phyloP scores from a whole-genome alignment of 768 basidiomycete genomes.

The Mycena polygramma region DNA sequence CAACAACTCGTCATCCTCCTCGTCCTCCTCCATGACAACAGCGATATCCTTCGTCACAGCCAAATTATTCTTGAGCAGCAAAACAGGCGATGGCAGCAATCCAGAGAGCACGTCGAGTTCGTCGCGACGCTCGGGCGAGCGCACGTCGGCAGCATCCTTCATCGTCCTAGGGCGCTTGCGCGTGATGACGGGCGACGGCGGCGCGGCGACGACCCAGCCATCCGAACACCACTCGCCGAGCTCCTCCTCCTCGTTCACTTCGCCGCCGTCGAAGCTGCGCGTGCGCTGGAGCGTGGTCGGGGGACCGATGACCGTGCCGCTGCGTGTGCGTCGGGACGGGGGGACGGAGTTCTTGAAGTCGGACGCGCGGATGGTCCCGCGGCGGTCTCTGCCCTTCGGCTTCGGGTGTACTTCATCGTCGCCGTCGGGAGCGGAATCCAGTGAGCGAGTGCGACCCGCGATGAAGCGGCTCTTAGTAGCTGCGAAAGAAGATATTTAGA shows the following conservation, averaged over 20 bases:
- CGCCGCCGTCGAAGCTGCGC: slow-evolving; percentile 26
- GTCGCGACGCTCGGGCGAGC: slow-evolving; percentile 22
- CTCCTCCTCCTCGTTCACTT: slow-evolving; percentile 35
- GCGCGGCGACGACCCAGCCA: slow-evolving; percentile 53
- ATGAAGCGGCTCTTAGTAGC: slow-evolving; percentile 29
- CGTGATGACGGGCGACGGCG: slow-evolving; percentile 51
- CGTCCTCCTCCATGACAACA: slow-evolving; percentile 31
- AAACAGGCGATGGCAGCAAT: slow-evolving; percentile 30
- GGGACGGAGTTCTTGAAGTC: slow-evolving; percentile 47
- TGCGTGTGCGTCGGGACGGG: slow-evolving; percentile 52
- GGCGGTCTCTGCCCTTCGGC: slow-evolving; percentile 51
- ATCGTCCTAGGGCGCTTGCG: slow-evolving; percentile 38
- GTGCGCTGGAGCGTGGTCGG: slow-evolving; percentile 12
- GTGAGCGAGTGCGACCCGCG: slow-evolving; percentile 39
- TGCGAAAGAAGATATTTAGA: slow-evolving; percentile 9
- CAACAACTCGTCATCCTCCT: slow-evolving; percentile 36
- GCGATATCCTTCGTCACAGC: slow-evolving; percentile 4
- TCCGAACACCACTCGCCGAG: slow-evolving; percentile 42
- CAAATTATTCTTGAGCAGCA: slow-evolving; percentile 1
- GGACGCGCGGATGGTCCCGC: slow-evolving; percentile 65
- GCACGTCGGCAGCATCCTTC: slow-evolving; percentile 22
- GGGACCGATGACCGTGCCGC: slow-evolving; percentile 50
- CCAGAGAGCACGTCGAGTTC: slow-evolving; percentile 27
- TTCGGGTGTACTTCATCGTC: slow-evolving; percentile 26
- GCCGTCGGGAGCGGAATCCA: slow-evolving; percentile 33